Evolutionary conservation across 768 basidiomycete species (phyloP).

Genomic region (Tephrocybe sp.): DNA sequence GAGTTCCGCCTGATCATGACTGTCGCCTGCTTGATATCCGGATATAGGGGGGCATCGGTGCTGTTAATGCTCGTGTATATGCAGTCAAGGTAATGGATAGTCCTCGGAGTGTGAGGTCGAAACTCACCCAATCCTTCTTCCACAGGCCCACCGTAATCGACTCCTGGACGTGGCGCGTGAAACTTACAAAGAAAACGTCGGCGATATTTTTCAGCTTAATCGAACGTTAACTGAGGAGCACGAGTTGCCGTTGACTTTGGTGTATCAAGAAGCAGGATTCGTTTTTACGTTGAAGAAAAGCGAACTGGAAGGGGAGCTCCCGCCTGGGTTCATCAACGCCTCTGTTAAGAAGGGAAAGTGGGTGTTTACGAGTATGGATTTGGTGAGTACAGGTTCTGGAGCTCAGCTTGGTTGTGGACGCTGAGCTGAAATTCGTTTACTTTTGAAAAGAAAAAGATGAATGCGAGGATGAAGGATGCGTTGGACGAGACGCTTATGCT

Average conservation of each 20-base stretch:
- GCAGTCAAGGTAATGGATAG: slow-evolving; percentile 57
- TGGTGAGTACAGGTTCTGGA: slow-evolving; percentile 57
- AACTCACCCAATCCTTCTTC: not conserved
- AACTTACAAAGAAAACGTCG: slow-evolving; percentile 90
- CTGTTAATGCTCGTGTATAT: slow-evolving; percentile 81
- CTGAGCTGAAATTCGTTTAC: not conserved
- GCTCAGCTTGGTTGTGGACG: not conserved
- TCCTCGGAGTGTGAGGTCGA: not conserved
- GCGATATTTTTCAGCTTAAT: slow-evolving; percentile 77
- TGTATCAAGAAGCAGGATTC: slow-evolving; percentile 75
- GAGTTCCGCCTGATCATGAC: not conserved
- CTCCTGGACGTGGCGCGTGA: slow-evolving; percentile 93
- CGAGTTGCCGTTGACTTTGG: slow-evolving; percentile 59
- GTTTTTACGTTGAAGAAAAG: slow-evolving; percentile 67
- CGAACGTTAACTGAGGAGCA: slow-evolving; percentile 58
- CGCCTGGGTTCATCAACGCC: slow-evolving; percentile 70
- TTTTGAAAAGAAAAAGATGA: slow-evolving; percentile 75
- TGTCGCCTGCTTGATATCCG: not conserved
- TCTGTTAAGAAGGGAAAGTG: slow-evolving; percentile 65
- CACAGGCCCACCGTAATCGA: slow-evolving; percentile 70
- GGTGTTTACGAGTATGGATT: slow-evolving; percentile 75
- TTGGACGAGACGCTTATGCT: slow-evolving; percentile 86
- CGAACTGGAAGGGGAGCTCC: slow-evolving; percentile 64
- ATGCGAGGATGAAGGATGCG: slow-evolving; percentile 86
- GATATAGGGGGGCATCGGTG: slow-evolving; percentile 63